phyloP scores from a whole-genome alignment of 257 asterid genomes.

The Rubia yunnanensis region DNA sequence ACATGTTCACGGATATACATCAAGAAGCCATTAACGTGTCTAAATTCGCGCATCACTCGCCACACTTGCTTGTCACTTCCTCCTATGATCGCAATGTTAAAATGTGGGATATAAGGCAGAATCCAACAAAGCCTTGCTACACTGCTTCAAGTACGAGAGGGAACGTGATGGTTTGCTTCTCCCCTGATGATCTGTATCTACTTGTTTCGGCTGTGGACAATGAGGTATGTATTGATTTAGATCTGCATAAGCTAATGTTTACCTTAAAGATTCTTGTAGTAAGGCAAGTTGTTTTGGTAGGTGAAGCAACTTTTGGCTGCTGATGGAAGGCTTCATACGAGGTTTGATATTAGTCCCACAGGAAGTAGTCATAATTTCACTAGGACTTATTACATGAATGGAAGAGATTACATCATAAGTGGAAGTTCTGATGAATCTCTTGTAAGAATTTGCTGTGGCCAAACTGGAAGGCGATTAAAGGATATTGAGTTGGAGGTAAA shows the following conservation, averaged over 20 bases:
- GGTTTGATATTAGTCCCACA: slow-evolving; percentile 54
- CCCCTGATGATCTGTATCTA: slow-evolving; percentile 77
- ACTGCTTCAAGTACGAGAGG: slow-evolving; percentile 60
- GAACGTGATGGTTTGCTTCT: slow-evolving; percentile 82
- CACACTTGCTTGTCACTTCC: slow-evolving; percentile 59
- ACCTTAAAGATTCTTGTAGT: background rate
- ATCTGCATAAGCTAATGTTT: background rate
- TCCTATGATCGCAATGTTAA: slow-evolving; percentile 71
- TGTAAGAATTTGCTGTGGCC: slow-evolving; percentile 59
- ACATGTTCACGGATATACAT: slow-evolving; percentile 56
- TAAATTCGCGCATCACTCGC: slow-evolving; percentile 66
- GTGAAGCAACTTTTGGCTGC: slow-evolving; percentile 69
- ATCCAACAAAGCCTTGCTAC: slow-evolving; percentile 51
- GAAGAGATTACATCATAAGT: slow-evolving; percentile 65
- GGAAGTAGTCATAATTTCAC: slow-evolving; percentile 76
- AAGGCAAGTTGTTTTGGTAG: slow-evolving; percentile 18
- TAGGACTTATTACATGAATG: slow-evolving; percentile 78
- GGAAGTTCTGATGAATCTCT: slow-evolving; percentile 72
- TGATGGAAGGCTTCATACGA: slow-evolving; percentile 61
- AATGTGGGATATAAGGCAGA: slow-evolving; percentile 84
- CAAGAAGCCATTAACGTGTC: slow-evolving; percentile 73
- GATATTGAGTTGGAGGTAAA: slow-evolving; percentile 56
- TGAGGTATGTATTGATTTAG: no score
- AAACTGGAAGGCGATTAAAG: slow-evolving; percentile 64
- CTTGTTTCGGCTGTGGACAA: slow-evolving; percentile 81